Conservation (phyloP, 2,329 filamentous ascomycete species). For the Dryadomyces quercus-mongolicae region DNA sequence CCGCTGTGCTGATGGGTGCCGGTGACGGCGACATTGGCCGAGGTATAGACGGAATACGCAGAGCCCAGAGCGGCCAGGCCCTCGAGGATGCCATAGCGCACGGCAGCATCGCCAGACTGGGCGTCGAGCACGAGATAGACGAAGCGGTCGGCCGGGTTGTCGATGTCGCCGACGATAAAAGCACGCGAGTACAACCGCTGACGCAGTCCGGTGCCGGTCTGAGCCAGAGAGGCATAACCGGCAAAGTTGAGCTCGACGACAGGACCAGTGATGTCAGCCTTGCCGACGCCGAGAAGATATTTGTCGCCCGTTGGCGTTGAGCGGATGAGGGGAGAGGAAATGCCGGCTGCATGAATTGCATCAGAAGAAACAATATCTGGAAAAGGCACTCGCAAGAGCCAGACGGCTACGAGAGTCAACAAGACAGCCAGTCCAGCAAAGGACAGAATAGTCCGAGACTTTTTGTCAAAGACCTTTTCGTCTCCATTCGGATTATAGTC, state of each 20-base stretch:
- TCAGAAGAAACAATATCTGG: no score
- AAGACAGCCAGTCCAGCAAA: no score
- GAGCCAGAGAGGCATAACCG: constrained; percentile 79
- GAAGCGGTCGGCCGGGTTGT: constrained; percentile 57
- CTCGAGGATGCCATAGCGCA: constrained; percentile 76
- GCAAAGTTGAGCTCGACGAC: constrained; percentile 86
- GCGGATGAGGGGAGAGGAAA: constrained; percentile 10
- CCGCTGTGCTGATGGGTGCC: constrained; percentile 91
- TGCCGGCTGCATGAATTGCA: no score
- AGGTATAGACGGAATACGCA: constrained; percentile 62
- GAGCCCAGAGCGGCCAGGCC: constrained; percentile 56
- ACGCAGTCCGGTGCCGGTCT: constrained; percentile 71
- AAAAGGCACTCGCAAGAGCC: no score
- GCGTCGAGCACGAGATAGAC: constrained; percentile 83
- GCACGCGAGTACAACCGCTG: constrained; percentile 82
- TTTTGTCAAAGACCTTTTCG: no score
- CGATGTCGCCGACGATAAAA: constrained; percentile 68
- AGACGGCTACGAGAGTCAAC: no score
- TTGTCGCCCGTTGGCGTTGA: constrained; percentile 21
- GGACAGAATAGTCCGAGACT: no score
- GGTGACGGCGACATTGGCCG: constrained; percentile 76
- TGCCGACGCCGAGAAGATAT: constrained; percentile 43
- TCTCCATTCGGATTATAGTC: no score
- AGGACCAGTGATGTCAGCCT: constrained; percentile 53
- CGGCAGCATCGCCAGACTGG: constrained; percentile 77